These are phyloP conservation scores for Oryza glaberrima DNA, from an alignment of 176 grass and related monocot genomes.

Conservation along the genomic window DNA sequence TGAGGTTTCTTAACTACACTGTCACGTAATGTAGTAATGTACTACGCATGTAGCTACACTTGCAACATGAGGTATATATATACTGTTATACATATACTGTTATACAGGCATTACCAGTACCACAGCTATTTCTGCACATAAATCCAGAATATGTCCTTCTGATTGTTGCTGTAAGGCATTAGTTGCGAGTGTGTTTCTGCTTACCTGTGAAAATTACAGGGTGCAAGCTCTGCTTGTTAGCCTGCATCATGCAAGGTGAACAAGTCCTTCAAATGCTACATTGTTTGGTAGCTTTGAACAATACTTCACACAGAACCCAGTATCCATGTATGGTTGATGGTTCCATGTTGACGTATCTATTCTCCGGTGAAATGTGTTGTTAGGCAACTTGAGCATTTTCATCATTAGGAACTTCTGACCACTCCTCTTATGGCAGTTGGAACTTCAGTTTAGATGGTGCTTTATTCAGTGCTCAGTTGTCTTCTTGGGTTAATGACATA, in stretches of 20 bases:
- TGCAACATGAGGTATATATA: not conserved
- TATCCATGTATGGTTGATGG: not conserved
- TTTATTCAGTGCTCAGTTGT: slow-evolving; percentile 19
- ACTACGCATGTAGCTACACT: not conserved
- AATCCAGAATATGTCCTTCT: not conserved
- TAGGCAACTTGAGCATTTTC: not conserved
- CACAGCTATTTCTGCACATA: not conserved
- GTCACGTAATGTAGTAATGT: not conserved
- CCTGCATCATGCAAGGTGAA: not conserved
- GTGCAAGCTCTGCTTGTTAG: not conserved
- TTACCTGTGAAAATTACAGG: not conserved
- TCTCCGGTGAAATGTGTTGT: not conserved
- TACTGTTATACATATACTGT: not conserved
- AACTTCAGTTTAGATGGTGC: slow-evolving; percentile 18
- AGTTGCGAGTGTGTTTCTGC: not conserved
- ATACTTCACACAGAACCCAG: not conserved
- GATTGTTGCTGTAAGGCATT: not conserved
- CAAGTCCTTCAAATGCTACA: not conserved
- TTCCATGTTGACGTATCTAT: not conserved
- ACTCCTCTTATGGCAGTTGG: slow-evolving; percentile 23
- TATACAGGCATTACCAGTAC: not conserved
- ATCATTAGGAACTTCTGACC: not conserved
- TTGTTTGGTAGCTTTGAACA: not conserved
- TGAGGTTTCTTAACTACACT: not conserved
- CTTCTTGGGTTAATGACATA: slow-evolving; percentile 6